A percentile compares a stretch with the other conserved stretches of the same genome.
Conservation (phyloP, 2,329 filamentous ascomycete genomes). For the Colletotrichum endophyticum region DNA sequence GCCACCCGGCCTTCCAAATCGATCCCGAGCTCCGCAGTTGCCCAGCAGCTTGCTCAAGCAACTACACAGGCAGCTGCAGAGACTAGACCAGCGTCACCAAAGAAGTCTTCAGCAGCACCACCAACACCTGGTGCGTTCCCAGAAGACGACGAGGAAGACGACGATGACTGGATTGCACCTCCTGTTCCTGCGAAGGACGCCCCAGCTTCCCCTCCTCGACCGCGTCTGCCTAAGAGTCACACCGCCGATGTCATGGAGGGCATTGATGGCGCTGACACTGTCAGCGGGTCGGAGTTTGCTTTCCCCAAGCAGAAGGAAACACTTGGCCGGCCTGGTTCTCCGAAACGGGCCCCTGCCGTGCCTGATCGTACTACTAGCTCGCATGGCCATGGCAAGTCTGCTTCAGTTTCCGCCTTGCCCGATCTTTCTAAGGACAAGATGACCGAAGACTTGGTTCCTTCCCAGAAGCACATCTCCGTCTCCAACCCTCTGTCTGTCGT, state of each 20-base stretch:
- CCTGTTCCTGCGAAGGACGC: conserved; percentile 35
- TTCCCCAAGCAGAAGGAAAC: conserved; percentile 45
- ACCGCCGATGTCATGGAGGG: conserved; percentile 67
- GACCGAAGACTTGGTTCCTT: conserved; percentile 34
- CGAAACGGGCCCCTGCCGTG: conserved; percentile 34
- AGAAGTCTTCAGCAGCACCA: conserved; percentile 33
- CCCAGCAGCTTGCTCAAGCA: conserved; percentile 32
- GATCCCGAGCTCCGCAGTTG: conserved; percentile 40
- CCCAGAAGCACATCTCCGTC: conserved; percentile 67
- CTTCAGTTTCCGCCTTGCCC: conserved; percentile 63
- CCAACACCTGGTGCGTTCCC: conserved; percentile 65
- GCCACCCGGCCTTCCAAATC: conserved; percentile 54
- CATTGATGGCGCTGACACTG: conserved; percentile 52
- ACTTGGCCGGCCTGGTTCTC: conserved; percentile 36
- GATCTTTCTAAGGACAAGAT: conserved; percentile 24
- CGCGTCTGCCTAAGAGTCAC: conserved; percentile 63
- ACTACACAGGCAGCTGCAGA: conserved; percentile 31
- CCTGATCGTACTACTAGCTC: conserved; percentile 34
- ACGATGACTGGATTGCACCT: conserved; percentile 68
- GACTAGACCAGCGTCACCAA: conserved; percentile 33
- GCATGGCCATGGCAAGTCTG: conserved; percentile 64
- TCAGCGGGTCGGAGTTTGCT: conserved; percentile 51
- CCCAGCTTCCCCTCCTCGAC: conserved; percentile 49
- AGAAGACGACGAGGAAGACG: conserved; percentile 51
- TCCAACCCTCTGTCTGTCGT: conserved; percentile 62